Percentiles rank a stretch among this genome's conserved stretches.
Evolutionary conservation across 106 monocot species (phyloP).

Genomic region (Chionographis japonica): DNA sequence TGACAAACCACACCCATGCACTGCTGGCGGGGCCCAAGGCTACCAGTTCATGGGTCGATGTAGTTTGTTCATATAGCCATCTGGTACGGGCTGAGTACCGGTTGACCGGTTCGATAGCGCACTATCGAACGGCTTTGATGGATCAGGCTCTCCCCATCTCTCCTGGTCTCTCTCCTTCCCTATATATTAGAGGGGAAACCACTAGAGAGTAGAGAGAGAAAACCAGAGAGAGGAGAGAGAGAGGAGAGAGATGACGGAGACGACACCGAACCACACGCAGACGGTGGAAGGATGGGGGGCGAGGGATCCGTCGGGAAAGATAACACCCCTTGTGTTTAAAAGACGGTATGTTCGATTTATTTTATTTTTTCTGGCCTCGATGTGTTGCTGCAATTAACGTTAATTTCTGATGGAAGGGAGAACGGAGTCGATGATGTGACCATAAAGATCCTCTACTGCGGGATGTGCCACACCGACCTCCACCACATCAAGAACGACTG

Average conservation of each 20-base stretch:
- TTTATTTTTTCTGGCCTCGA: background rate
- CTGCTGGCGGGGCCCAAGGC: too few species aligned
- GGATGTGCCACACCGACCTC: constrained; percentile 59
- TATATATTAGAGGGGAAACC: too few species aligned
- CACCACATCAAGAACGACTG: constrained; percentile 41
- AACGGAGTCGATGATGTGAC: constrained; percentile 50
- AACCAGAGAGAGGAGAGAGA: background rate
- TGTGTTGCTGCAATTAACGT: too few species aligned
- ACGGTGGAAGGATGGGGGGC: constrained; percentile 55
- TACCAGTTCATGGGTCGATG: too few species aligned
- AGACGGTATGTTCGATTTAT: constrained; percentile 31
- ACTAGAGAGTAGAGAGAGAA: background rate
- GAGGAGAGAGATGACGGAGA: constrained; percentile 29
- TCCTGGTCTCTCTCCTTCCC: background rate
- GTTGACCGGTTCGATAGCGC: too few species aligned
- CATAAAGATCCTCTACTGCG: constrained; percentile 57
- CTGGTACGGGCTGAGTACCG: too few species aligned
- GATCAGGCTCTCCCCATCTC: constrained; percentile 4
- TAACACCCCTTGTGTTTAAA: constrained; percentile 48
- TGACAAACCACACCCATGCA: too few species aligned
- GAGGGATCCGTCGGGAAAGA: constrained; percentile 36
- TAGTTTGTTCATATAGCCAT: too few species aligned
- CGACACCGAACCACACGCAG: constrained; percentile 50
- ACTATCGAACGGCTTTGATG: too few species aligned
- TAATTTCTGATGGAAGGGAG: constrained; percentile 15